Conservation (phyloP, 495 filamentous ascomycete species). For the Daldinia vernicosa region DNA sequence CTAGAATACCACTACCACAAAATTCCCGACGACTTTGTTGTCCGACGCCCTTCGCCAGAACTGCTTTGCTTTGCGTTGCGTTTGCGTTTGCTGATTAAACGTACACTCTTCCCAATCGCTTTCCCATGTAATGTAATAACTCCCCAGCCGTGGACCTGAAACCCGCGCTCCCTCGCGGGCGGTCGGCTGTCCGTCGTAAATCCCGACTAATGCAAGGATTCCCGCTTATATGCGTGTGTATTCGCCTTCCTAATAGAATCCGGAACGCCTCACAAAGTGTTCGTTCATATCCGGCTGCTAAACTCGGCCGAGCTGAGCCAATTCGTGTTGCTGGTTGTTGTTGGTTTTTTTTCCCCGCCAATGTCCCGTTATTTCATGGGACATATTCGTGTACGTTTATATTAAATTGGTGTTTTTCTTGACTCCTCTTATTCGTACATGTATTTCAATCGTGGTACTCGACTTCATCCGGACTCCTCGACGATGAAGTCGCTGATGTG, state of each 20-base stretch:
- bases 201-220: neutral
- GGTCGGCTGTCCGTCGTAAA: neutral
- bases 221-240: neutral
- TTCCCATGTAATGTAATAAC: neutral
- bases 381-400: slow-evolving; percentile 11
- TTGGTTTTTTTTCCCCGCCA: neutral
- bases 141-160: neutral
- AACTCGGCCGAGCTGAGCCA: slow-evolving; percentile 15
- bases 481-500: slow-evolving; percentile 28
- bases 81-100: neutral
- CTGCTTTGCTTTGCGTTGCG: neutral
- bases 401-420: neutral
- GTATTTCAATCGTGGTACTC: slow-evolving; percentile 38
- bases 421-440: neutral
- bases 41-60: neutral
- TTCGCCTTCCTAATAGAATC: neutral
- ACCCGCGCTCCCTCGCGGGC: neutral
- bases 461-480: slow-evolving; percentile 25
- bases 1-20: neutral
- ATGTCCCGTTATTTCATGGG: neutral
- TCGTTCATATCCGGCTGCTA: slow-evolving; percentile 1
- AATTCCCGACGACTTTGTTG: neutral
- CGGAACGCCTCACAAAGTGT: slow-evolving; percentile 2
- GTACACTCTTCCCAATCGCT: slow-evolving; percentile 4
- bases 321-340: neutral